Evolutionary conservation across 192 early-diverging fungal genomes (phyloP), one percentile per base, ranked within the genome.

Genomic region (Coemansia sp.): DNA sequence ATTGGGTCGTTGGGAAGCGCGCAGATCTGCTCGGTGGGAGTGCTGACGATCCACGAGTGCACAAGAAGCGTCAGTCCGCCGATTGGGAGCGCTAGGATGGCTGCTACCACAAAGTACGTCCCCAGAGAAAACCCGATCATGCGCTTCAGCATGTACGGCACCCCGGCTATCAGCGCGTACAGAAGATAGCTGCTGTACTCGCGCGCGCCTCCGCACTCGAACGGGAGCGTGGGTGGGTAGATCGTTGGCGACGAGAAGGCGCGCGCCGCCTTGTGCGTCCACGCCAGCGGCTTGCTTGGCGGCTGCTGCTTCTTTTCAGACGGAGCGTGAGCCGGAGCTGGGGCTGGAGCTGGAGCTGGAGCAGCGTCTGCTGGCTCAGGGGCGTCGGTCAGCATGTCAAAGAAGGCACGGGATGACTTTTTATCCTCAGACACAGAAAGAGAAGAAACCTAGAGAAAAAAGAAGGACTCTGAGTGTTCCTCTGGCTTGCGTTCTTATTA

Each of bases 131-230:
- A 82, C 60, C 90, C 88, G 64, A 93, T 76, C 26, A 86, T 13
- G 58, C 90, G 72, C 78, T 85, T 85, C 45, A 94, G 58, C 45
- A 88, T 40, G 41, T 88, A 79, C 2, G 97, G 95, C 36, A 89
- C 76, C 46, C 82, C 89, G 48, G 83, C 61, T 22, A 92, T 85
- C 40, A 85, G 73, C 21, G 71, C 85, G 62, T 86, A 77, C 58
- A 97, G 81, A 37, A 90, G 68, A 51, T 81, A 76, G 84, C 88
- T 91, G 85, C 88, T 91, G 81, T 92, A 97, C 52, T 87, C 86
- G 69, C 88, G 88, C 68, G 88, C 90, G 46, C 95, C 95, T 19
- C 90, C 90, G 71, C 94, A 91, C 78, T 99, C 94, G 60, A 90
- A 91, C 46, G 88, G 88, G 37, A 83, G 80, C 59, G 66, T 72